Base-by-base conservation (phyloP, 2,329 filamentous ascomycete species). In the Sclerotinia nivalis region DNA sequence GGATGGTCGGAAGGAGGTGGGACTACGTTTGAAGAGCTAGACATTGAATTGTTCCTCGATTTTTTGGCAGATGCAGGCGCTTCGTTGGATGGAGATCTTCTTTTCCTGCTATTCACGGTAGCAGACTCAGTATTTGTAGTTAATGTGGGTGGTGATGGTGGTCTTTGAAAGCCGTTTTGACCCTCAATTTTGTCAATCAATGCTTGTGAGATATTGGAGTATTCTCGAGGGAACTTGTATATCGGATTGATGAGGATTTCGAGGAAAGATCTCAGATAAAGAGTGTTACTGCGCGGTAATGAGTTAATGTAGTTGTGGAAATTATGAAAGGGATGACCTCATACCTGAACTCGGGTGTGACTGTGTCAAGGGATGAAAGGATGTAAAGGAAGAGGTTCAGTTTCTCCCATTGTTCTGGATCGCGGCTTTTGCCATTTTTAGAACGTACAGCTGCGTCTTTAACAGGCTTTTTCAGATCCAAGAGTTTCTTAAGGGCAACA, bases 341-440 rank as follows among this genome's bases (percentile, higher is more conserved):
- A 40, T 62, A 62, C 66, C 56, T 68, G 7, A 68, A n/a, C 3
- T 61, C 12, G 5, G 56, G 47, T 12, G 31, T 60, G 1, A 60
- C 28, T 22, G 15, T 60, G 20, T 40, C 43, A 7, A 68, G 2
- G 22, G 12, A 37, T 43, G 66, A 54, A 6, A 62, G 7, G 5
- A 34, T 45, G 2, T 18, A 62, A 13, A 68, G 47, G 18, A 62
- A 68, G 8, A 45, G 47, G 31, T 62, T 68, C 4, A 25, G 4
- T 15, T 68, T 49, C 4, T 20, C 25, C 66, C 47, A 52, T 34
- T 62, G 20, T 4, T 54, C 45, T n/a, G 25, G 25, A 10, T 6
- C 12, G 5, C n/a, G 12, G 1, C 15, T 1, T 18, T n/a, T 5
- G 2, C 34, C 34, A 22, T 47, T n/a, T 20, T 45, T 68, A 12